phyloP scores from a whole-genome alignment of 1,139 yeast genomes.

The Protomyces gravidus region DNA sequence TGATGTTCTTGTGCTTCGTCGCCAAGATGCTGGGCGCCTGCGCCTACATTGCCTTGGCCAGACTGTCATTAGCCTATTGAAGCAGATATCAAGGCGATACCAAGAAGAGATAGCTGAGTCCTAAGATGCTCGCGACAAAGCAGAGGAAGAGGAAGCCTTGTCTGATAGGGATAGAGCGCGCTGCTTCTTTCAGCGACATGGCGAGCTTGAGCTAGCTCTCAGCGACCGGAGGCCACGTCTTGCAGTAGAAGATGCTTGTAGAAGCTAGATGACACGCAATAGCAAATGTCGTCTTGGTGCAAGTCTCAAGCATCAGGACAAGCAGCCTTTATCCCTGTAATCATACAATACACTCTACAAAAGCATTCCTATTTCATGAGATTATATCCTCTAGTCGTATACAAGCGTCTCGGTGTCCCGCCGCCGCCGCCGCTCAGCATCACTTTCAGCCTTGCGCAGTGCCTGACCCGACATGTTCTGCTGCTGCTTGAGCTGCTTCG shows the following conservation, averaged over 20 bases:
- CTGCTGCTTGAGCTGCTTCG: background rate
- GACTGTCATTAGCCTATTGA: background rate
- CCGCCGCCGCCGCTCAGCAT: background rate
- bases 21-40: constrained; percentile 7
- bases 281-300: too few species aligned
- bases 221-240: too few species aligned
- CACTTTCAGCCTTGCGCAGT: background rate
- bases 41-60: constrained; percentile 11
- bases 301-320: too few species aligned
- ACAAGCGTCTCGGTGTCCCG: background rate
- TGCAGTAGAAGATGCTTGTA: too few species aligned
- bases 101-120: constrained; percentile 5
- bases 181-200: constrained; percentile 6
- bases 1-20: constrained; percentile 27
- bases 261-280: too few species aligned
- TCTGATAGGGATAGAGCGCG: background rate
- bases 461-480: background rate
- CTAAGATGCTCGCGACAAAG: constrained; percentile 3
- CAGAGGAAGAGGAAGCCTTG: constrained; percentile 15
- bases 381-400: background rate
- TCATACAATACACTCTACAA: too few species aligned
- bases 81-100: background rate
- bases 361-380: too few species aligned
- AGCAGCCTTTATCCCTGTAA: too few species aligned
- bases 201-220: background rate